Conservation (phyloP, 2,329 filamentous ascomycete species). For the Ophiostoma tasmaniense region DNA sequence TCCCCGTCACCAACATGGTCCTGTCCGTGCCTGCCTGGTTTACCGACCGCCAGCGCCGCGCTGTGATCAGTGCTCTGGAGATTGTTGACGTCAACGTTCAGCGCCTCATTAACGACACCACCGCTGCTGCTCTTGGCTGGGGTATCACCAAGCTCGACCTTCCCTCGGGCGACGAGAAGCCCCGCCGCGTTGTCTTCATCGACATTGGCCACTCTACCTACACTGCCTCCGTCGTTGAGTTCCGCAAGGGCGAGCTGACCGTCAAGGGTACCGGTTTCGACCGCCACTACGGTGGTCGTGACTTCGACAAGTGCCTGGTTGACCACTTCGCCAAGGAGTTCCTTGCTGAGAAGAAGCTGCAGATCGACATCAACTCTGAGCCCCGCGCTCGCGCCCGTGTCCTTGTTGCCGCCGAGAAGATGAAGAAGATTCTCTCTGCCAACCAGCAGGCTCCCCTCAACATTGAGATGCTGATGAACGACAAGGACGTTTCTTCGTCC, state of each 20-base stretch:
- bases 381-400: constrained; percentile 83
- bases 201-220: constrained; percentile 97
- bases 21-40: constrained; percentile 96
- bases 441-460: constrained; percentile 88
- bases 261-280: constrained; percentile 91
- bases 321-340: constrained; percentile 95
- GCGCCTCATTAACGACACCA: constrained; percentile 95
- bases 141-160: constrained; percentile 98
- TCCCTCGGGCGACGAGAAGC: constrained; percentile 80
- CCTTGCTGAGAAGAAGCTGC: constrained; percentile 95
- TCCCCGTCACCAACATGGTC: constrained; percentile 86
- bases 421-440: constrained; percentile 96
- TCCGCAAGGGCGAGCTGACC: constrained; percentile 89
- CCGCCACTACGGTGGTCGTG: constrained; percentile 91
- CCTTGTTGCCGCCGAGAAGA: constrained; percentile 82
- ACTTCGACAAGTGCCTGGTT: constrained; percentile 91
- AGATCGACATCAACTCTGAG: constrained; percentile 91
- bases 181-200: constrained; percentile 80
- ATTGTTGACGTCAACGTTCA: constrained; percentile 89
- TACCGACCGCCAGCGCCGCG: constrained; percentile 85
- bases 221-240: constrained; percentile 88
- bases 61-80: constrained; percentile 82
- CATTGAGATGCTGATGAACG: constrained; percentile 98
- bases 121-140: constrained; percentile 88
- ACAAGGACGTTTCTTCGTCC: constrained; percentile 81